These are phyloP conservation scores for Cyclostephanos invisitatus DNA, from an alignment of 108 stramenopile genomes.

Conservation along the genomic window DNA sequence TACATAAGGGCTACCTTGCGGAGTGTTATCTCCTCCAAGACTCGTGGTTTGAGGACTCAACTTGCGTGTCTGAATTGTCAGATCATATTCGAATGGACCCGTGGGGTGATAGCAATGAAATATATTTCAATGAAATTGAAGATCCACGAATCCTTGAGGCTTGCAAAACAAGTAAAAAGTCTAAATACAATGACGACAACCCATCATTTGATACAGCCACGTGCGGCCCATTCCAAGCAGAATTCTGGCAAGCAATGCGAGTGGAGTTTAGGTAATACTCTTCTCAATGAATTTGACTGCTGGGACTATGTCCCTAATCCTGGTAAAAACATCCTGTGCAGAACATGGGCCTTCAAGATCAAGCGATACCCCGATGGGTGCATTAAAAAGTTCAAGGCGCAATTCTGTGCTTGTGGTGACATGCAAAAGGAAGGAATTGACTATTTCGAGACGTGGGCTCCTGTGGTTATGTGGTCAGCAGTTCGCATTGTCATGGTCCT, in stretches of 20 bases:
- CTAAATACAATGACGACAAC: slow-evolving; percentile 14
- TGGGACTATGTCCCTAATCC: slow-evolving; percentile 16
- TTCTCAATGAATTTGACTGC: too few species aligned
- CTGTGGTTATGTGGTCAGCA: slow-evolving; percentile 52
- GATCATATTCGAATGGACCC: neutral
- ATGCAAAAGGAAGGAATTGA: slow-evolving; percentile 26
- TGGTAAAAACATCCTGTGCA: slow-evolving; percentile 34
- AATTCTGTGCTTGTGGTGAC: slow-evolving; percentile 52
- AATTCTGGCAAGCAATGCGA: slow-evolving; percentile 29
- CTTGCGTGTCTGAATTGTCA: neutral
- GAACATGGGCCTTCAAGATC: slow-evolving; percentile 55
- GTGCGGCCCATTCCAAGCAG: slow-evolving; percentile 28
- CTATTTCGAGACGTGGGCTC: slow-evolving; percentile 44
- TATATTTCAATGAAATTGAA: neutral
- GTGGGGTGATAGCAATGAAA: neutral
- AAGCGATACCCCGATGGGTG: slow-evolving; percentile 45
- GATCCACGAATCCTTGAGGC: slow-evolving; percentile 31
- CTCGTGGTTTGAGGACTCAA: neutral
- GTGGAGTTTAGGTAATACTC: too few species aligned
- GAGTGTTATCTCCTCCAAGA: neutral
- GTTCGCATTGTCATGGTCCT: slow-evolving; percentile 35
- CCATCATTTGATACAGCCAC: too few species aligned
- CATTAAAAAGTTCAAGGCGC: slow-evolving; percentile 55
- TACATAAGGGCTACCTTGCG: neutral
- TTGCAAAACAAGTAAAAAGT: slow-evolving; percentile 4